A percentile compares a stretch with the other conserved stretches of the same genome.
phyloP scores from a whole-genome alignment of 2,329 filamentous ascomycete genomes.

The Lojkania enalia region DNA sequence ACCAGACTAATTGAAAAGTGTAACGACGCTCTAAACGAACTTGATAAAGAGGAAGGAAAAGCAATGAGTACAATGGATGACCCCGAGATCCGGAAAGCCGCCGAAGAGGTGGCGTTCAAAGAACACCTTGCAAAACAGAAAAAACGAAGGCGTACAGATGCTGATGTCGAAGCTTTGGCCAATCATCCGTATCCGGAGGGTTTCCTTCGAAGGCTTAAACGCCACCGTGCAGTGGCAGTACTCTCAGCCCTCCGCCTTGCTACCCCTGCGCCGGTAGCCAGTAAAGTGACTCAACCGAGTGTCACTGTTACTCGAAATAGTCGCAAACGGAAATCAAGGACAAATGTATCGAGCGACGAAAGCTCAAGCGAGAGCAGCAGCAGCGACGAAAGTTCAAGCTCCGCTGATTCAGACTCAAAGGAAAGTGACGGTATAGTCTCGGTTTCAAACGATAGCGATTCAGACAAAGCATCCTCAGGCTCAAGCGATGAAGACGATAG shows the following conservation, averaged over 20 bases:
- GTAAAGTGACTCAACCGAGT: neutral
- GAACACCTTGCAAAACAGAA: slow-evolving; percentile 37
- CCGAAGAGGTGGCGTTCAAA: slow-evolving; percentile 42
- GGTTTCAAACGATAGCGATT: slow-evolving; percentile 9
- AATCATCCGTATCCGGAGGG: slow-evolving; percentile 31
- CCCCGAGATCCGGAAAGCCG: slow-evolving; percentile 36
- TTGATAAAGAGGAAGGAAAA: slow-evolving; percentile 47
- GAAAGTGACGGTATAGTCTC: slow-evolving; percentile 13
- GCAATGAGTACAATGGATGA: slow-evolving; percentile 37
- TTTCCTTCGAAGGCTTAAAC: slow-evolving; percentile 40
- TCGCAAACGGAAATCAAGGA: slow-evolving; percentile 35
- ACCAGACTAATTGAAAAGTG: slow-evolving; percentile 70
- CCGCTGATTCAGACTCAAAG: slow-evolving; percentile 23
- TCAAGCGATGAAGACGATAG: slow-evolving; percentile 1
- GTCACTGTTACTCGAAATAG: slow-evolving; percentile 6
- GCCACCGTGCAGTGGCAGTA: slow-evolving; percentile 37
- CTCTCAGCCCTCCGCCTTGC: slow-evolving; percentile 33
- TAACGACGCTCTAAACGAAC: slow-evolving; percentile 60
- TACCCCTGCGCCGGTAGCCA: slow-evolving; percentile 14
- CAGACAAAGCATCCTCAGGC: slow-evolving; percentile 10
- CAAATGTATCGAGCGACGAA: slow-evolving; percentile 35
- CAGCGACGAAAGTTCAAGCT: slow-evolving; percentile 28
- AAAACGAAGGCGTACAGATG: slow-evolving; percentile 36
- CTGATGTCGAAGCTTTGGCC: slow-evolving; percentile 29
- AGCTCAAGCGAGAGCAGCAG: slow-evolving; percentile 30